Conservation (phyloP, 1,284 basidiomycete species). For the Rhodotorula sp. region DNA sequence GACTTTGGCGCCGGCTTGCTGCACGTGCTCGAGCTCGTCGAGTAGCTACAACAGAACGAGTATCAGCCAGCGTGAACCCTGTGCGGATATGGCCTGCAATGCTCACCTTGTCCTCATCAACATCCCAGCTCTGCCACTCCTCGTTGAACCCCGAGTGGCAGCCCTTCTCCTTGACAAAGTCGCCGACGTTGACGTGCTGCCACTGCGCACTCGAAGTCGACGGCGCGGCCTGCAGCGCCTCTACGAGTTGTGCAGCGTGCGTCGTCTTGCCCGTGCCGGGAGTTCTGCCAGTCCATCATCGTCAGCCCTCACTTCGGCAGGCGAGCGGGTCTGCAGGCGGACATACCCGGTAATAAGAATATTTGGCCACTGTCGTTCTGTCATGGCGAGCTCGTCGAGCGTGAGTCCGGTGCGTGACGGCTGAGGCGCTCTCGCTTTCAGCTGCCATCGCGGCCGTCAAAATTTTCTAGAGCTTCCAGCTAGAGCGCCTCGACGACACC, state of each 20-base stretch:
- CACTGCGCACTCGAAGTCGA: slow-evolving; percentile 62
- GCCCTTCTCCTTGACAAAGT: slow-evolving; percentile 78
- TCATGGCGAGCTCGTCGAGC: not conserved
- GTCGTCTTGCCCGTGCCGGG: slow-evolving; percentile 78
- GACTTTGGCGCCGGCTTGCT: slow-evolving; percentile 71
- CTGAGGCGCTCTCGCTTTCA: not conserved
- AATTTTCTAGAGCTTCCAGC: not conserved
- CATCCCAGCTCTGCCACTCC: slow-evolving; percentile 90
- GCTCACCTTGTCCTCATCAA: slow-evolving; percentile 88
- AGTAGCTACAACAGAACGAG: slow-evolving; percentile 59
- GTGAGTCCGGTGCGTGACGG: not conserved
- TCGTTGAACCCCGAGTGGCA: slow-evolving; percentile 85
- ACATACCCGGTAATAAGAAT: slow-evolving; percentile 82
- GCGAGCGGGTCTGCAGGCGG: slow-evolving; percentile 50
- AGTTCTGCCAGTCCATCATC: slow-evolving; percentile 47
- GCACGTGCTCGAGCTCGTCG: slow-evolving; percentile 71
- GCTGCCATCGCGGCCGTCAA: no score
- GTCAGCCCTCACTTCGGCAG: slow-evolving; percentile 55
- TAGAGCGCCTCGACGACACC: not conserved
- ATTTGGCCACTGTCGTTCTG: slow-evolving; percentile 58
- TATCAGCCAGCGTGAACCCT: not conserved
- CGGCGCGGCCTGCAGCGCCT: slow-evolving; percentile 40
- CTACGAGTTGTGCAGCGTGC: slow-evolving; percentile 72
- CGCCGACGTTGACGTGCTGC: slow-evolving; percentile 83
- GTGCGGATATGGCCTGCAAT: not conserved